Evolutionary conservation across 2,329 filamentous ascomycete species (phyloP).

Genomic region (Nigrospora osmanthi): DNA sequence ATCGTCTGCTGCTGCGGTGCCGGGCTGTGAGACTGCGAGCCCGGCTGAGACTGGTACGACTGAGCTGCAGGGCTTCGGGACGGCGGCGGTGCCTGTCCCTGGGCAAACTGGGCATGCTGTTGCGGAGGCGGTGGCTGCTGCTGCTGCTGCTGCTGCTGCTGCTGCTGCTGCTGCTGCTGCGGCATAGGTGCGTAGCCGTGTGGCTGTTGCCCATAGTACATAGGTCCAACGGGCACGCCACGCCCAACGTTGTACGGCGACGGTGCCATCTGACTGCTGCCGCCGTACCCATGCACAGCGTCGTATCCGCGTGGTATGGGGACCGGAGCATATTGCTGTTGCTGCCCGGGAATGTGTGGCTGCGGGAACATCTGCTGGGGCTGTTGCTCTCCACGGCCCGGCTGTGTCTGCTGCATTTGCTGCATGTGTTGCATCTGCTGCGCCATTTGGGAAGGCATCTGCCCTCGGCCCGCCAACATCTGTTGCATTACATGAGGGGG

Average conservation of each 20-base stretch:
- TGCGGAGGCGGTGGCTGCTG: background rate
- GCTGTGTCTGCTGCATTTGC: conserved; percentile 5
- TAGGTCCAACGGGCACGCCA: background rate
- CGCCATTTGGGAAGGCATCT: conserved; percentile 9
- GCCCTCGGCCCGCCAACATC: conserved; percentile 9
- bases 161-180: conserved; percentile 5
- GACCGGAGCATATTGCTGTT: conserved; percentile 18
- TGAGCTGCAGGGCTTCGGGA: no score
- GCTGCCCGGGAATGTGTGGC: background rate
- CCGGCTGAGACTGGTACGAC: background rate
- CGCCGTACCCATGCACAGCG: conserved; percentile 22
- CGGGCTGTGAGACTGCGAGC: background rate
- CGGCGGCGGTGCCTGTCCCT: background rate
- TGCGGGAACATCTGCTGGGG: conserved; percentile 5
- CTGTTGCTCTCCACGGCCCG: conserved; percentile 7
- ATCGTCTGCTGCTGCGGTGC: conserved; percentile 1
- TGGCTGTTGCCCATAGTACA: conserved; percentile 2
- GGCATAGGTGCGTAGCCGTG: conserved; percentile 5
- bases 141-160: conserved; percentile 5
- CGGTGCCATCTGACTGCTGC: conserved; percentile 12
- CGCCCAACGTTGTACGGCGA: conserved; percentile 19
- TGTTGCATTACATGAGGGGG: conserved; percentile 9
- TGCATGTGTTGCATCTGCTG: conserved; percentile 9
- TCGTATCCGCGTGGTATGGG: conserved; percentile 23
- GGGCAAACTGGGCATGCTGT: background rate